phyloP scores from a whole-genome alignment of 257 asterid genomes.

The Ilex asprella region DNA sequence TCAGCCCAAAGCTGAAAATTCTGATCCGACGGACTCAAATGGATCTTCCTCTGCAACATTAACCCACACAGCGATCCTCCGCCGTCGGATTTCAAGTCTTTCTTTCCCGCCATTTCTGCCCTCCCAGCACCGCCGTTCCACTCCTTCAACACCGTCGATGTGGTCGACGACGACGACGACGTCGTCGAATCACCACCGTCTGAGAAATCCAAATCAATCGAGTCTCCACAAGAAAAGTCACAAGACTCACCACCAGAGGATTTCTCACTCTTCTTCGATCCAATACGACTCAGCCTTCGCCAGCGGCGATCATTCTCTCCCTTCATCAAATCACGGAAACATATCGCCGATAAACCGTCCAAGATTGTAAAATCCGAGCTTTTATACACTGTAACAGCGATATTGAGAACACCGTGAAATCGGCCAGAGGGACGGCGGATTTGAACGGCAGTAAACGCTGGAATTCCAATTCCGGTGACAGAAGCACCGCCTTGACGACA shows the following conservation, averaged over 20 bases:
- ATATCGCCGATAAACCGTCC: constrained; percentile 49
- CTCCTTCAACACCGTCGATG: constrained; percentile 60
- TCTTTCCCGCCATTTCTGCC: constrained; percentile 43
- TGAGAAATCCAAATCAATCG: constrained; percentile 24
- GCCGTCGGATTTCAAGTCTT: constrained; percentile 35
- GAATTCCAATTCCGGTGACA: constrained; percentile 25
- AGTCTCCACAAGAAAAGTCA: constrained; percentile 25
- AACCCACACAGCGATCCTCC: constrained; percentile 68
- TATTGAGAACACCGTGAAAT: constrained; percentile 74
- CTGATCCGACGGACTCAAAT: constrained; percentile 53
- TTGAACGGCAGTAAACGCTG: constrained; percentile 73
- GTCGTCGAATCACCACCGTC: constrained; percentile 66
- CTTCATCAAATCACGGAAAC: constrained; percentile 53
- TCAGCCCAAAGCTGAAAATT: constrained; percentile 45
- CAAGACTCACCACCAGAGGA: constrained; percentile 62
- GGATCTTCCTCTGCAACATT: constrained; percentile 50
- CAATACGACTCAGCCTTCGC: constrained; percentile 51
- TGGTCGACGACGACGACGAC: constrained; percentile 52
- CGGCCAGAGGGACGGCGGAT: constrained; percentile 81
- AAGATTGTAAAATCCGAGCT: constrained; percentile 45
- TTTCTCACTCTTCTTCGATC: constrained; percentile 54
- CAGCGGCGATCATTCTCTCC: constrained; percentile 31
- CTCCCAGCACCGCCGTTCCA: constrained; percentile 44
- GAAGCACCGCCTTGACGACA: constrained; percentile 3
- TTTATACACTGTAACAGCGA: constrained; percentile 54